Evolutionary conservation across 1,284 basidiomycete genomes (phyloP), one percentile per base, ranked within the genome.

Genomic region (Moesziomyces globuligerus): DNA sequence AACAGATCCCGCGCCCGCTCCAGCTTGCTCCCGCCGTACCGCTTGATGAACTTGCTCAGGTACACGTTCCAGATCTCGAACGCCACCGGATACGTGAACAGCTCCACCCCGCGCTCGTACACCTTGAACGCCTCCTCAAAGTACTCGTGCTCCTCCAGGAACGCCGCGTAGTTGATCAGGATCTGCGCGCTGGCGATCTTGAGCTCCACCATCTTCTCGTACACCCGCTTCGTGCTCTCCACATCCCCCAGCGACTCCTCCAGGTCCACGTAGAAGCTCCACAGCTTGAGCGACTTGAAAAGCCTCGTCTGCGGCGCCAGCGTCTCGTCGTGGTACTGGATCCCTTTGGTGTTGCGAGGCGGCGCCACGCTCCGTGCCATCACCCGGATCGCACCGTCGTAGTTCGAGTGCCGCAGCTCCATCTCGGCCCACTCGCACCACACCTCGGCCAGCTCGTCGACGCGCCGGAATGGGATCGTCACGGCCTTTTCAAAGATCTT

Each of bases 1-100:
- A 98, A 99, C 36, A 98, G 86, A 83, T 99, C 96, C 52, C 96
- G 89, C 13, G 94, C 89, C 48, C 96, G 90, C 83, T 99, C 96
- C 20, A 99, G 85, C 85, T 97, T 98, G 45, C 89, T 87, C 10
- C 95, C 96, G 46, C 91, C 93, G 73, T 96, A 98, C 83, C 96
- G 90, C 84, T 94, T 95, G 69, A 95, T 88, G 81, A 99, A 99
- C 84, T 98, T 98, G 57, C 92, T 91, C 37, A 99, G 85, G 83
- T 98, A 99, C 57, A 97, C 95, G 82, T 99, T 98, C 95, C 96
- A 98, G 70, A 99, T 89, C 84, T 99, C 96, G 82, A 98, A 98
- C 3, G 93, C 95, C 44, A 98, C 89, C 0, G 96, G 96, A 86
- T 94, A 98, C 7, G 94, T 94, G 86, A 98, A 98, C 18, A 98